Base-by-base conservation (phyloP, 768 basidiomycete genomes). In the Hortiboletus flavorubellus region DNA sequence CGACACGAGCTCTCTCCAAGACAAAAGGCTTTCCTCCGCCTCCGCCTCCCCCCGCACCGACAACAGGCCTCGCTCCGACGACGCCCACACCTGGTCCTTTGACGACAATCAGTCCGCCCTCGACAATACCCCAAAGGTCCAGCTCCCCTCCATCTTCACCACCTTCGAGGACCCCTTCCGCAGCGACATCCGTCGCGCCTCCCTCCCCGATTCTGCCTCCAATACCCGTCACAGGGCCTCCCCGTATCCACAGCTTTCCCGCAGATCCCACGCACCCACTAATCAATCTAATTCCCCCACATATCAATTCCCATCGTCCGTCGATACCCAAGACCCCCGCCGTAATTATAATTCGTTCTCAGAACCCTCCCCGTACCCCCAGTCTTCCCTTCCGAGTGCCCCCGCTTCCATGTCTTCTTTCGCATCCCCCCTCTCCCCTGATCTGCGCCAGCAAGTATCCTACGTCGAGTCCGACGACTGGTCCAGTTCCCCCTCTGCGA, bases 111-210 rank as follows among this genome's bases (percentile, higher is more conserved):
- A 75, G 35, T 55, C 75, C n/a, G 59, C 67, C 34, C 64, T 64
- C 64, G 78, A 80, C 53, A 75, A 78, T 52, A 64, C 73, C 37
- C 46, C 54, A 51, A 83, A 82, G 68, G 84, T 89, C 54, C 83
- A 86, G 72, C 77, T 90, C 16, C 88, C 87, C 16, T 86, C 87
- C 64, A 87, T 89, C 61, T 87, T 86, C 60, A 80, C 83, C 33
- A 78, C 82, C 31, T 85, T 89, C 58, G 83, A 85, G 67, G 86
- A 86, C 67, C 75, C 77, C 26, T 72, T 80, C 66, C 69, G 78
- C 55, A 73, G 72, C 61, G 84, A 85, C 42, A 71, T 68, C 51
- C 82, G 87, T 52, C 82, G 87, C 43, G 75, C 84, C 4, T 87
- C 87, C 3, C 76, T 89, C 21, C 86, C 87, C 18, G 83, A 85